A percentile compares a stretch with the other conserved stretches of the same genome.
These are phyloP conservation scores for Curvularia sp. DNA, from an alignment of 2,329 filamentous ascomycete genomes.

Conservation along the genomic window DNA sequence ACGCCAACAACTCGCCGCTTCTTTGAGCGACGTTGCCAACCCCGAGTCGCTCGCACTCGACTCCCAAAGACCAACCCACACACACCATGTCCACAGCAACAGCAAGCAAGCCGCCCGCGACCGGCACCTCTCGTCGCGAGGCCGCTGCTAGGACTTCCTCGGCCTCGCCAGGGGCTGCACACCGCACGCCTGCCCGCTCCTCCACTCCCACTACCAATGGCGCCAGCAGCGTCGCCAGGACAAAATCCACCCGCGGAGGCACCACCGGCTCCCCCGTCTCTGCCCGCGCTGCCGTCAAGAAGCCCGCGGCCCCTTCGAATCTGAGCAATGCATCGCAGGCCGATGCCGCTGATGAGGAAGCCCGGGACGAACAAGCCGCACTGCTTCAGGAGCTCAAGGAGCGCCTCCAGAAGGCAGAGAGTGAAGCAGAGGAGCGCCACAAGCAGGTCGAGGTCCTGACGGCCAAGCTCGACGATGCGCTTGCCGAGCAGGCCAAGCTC, in stretches of 20 bases:
- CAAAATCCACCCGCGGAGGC: conserved; percentile 42
- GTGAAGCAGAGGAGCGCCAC: conserved; percentile 76
- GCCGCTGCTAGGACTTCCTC: conserved; percentile 30
- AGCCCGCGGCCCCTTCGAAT: conserved; percentile 44
- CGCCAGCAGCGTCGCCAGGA: conserved; percentile 39
- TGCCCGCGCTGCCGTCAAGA: conserved; percentile 49
- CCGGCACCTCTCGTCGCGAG: conserved; percentile 41
- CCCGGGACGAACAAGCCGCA: conserved; percentile 78
- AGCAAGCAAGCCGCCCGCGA: conserved; percentile 46
- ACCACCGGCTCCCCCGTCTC: conserved; percentile 48
- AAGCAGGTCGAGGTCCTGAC: conserved; percentile 87
- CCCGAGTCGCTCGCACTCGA: conserved; percentile 16
- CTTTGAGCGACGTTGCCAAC: conserved; percentile 23
- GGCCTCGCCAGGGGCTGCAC: conserved; percentile 42
- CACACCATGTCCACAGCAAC: conserved; percentile 45
- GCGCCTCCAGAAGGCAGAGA: conserved; percentile 80
- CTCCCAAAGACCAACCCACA: conserved; percentile 8
- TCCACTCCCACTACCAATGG: conserved; percentile 41
- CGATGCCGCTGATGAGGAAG: conserved; percentile 63
- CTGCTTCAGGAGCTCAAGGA: conserved; percentile 85
- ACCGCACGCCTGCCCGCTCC: conserved; percentile 41
- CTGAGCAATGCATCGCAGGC: conserved; percentile 47
- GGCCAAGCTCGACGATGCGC: conserved; percentile 81
- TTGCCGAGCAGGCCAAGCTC: conserved; percentile 81
- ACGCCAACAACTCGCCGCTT: conserved; percentile 17